These are phyloP conservation scores for Gomphus bonarii DNA, from an alignment of 1,284 basidiomycete species.

Conservation along the genomic window DNA sequence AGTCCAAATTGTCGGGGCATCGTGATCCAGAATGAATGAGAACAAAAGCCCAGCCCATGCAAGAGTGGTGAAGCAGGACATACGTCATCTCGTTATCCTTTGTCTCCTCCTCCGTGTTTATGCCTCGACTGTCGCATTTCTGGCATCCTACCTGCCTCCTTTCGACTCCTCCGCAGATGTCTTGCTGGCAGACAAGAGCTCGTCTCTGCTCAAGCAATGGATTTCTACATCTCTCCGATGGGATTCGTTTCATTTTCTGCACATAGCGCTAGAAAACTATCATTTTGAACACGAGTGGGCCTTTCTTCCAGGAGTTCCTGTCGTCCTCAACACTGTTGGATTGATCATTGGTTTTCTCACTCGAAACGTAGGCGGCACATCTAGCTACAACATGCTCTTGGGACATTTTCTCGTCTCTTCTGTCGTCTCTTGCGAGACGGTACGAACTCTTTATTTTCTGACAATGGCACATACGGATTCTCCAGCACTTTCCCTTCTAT, in stretches of 20 bases:
- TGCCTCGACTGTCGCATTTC: conserved; percentile 19
- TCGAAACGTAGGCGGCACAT: conserved; percentile 5
- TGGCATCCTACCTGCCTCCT: conserved; percentile 25
- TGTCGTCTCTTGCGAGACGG: conserved; percentile 34
- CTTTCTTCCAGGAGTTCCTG: conserved; percentile 68
- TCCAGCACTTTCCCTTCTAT: conserved; percentile 45
- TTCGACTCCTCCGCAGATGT: conserved; percentile 38
- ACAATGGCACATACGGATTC: conserved; percentile 41
- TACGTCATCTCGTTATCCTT: neutral
- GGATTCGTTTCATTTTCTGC: conserved; percentile 80
- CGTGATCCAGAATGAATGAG: neutral
- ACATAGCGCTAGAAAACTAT: conserved; percentile 55
- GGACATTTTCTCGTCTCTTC: conserved; percentile 25
- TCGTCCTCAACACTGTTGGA: conserved; percentile 36
- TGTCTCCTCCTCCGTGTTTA: conserved; percentile 20
- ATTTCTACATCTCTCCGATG: conserved; percentile 55
- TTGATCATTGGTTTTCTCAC: conserved; percentile 17
- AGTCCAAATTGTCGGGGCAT: neutral
- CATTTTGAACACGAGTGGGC: conserved; percentile 81
- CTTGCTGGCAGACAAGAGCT: conserved; percentile 16
- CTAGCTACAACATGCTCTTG: conserved; percentile 11
- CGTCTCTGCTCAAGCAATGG: conserved; percentile 12
- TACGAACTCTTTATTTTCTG: conserved; percentile 53
- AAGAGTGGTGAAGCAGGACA: neutral
- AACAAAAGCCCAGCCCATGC: neutral